phyloP scores from a whole-genome alignment of 2,329 filamentous ascomycete genomes.

The Colletotrichum coccodes region DNA sequence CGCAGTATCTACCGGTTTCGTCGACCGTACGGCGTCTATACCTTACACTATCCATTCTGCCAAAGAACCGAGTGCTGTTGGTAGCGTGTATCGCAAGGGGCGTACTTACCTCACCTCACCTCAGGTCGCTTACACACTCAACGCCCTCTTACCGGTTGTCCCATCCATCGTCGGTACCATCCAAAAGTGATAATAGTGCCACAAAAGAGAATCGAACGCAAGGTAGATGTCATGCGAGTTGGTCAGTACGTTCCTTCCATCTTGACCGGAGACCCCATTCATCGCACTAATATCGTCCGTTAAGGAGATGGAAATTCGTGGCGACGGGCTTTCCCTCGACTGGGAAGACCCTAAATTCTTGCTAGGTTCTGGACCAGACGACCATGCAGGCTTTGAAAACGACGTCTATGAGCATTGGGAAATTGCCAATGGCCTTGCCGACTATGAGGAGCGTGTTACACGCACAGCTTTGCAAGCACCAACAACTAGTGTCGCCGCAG shows the following conservation, averaged over 20 bases:
- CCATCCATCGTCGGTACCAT: too few relatives aligned
- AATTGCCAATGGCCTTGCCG: not conserved
- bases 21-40: not conserved
- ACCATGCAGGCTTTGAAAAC: not conserved
- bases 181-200: not conserved
- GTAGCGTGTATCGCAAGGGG: not conserved
- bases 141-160: not conserved
- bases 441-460: not conserved
- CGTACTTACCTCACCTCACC: not conserved
- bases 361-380: not conserved
- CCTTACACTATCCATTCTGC: not conserved
- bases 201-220: too few relatives aligned
- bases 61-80: not conserved
- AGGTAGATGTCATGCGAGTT: not conserved
- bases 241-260: not conserved
- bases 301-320: not conserved
- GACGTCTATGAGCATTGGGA: not conserved
- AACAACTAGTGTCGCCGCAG: not conserved
- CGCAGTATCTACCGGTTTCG: not conserved
- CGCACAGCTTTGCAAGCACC: not conserved
- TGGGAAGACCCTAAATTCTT: not conserved
- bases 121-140: not conserved
- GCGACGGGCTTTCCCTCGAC: not conserved
- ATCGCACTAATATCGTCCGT: not conserved
- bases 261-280: not conserved